Evolutionary conservation across 208 protist species (phyloP).

Genomic region (Trypanosoma theileri): DNA sequence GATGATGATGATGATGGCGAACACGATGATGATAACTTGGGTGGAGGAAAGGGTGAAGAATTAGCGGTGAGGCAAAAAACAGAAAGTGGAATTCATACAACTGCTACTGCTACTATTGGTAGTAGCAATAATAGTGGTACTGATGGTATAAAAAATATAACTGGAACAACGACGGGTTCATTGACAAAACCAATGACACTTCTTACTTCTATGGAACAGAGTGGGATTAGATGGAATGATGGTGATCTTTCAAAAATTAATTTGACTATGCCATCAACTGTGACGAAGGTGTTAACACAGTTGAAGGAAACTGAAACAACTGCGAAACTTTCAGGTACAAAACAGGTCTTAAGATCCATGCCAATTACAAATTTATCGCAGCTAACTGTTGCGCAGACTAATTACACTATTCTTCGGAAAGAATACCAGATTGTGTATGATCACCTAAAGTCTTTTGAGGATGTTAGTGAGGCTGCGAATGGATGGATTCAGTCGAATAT

Average conservation of each 20-base stretch:
- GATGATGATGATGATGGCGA: slow-evolving; percentile 24
- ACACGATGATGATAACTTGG: slow-evolving; percentile 11
- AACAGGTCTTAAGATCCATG: slow-evolving; percentile 11
- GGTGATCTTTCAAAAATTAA: slow-evolving; percentile 24
- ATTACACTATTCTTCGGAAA: slow-evolving; percentile 26
- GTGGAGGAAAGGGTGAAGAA: background rate
- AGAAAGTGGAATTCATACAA: background rate
- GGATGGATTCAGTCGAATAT: slow-evolving; percentile 24
- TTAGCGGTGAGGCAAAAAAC: background rate
- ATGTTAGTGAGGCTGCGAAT: slow-evolving; percentile 27
- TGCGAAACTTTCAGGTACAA: background rate
- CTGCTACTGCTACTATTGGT: too few relatives aligned
- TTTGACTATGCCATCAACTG: slow-evolving; percentile 19
- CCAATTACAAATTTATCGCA: slow-evolving; percentile 27
- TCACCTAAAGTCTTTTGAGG: slow-evolving; percentile 20
- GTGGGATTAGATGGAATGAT: slow-evolving; percentile 33
- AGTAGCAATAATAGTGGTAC: too few relatives aligned
- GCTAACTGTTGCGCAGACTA: slow-evolving; percentile 10
- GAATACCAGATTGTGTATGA: slow-evolving; percentile 22
- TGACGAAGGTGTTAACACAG: slow-evolving; percentile 19
- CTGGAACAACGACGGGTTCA: too few relatives aligned
- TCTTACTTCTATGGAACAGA: slow-evolving; percentile 30
- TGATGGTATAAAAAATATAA: too few relatives aligned
- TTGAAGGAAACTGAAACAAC: background rate
- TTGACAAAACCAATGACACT: slow-evolving; percentile 1